Base-by-base conservation (phyloP, 352 stramenopile genomes). In the Phytophthora hybrid region DNA sequence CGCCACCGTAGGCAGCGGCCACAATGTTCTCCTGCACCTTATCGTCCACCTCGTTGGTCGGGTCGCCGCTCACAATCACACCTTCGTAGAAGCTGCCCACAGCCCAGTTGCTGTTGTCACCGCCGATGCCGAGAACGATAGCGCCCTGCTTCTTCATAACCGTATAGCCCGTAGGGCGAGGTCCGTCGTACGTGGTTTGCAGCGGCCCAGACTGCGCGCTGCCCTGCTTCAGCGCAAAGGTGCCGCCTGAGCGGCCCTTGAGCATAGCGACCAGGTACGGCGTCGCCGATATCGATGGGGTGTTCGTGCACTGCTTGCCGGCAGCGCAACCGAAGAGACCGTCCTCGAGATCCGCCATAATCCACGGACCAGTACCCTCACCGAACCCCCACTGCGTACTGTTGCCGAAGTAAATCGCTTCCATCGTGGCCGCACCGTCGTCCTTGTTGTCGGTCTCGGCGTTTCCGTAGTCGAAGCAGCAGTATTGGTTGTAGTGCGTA, bases 401-500 rank as follows among this genome's bases (percentile, higher is more conserved):
- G 23, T 69, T 76, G 6, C 69, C 69, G 26, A 76, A 51, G 39
- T 73, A 76, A 53, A 73, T 57, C 0, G 63, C 63, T 37, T 76
- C 69, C 69, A 76, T 76, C 5, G 69, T 76, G 4, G 49, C 63
- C 8, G 69, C 29, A 16, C 69, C 69, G 23, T 73, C 69, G 11
- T 76, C 57, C 29, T 62, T 76, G 64, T 72, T 61, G 52, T 37
- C 62, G 9, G 63, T 76, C 44, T 76, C 69, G 13, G 63, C 69
- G 13, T 76, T 76, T 1, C 69, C 69, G 39, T 76, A 76, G 46
- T 76, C 69, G 23, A 76, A 76, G 31, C 69, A 76, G 51, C 63
- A 76, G 29, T 59, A 51, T 18, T 13, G 23, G 44, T 76, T 76
- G 41, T 55, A 76, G 57, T 71, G 69, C 11, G 63, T 76, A 31